Percentiles rank a stretch among this genome's conserved stretches.
phyloP scores from a whole-genome alignment of 1,139 yeast genomes.

The Suhomyces bokatorum region DNA sequence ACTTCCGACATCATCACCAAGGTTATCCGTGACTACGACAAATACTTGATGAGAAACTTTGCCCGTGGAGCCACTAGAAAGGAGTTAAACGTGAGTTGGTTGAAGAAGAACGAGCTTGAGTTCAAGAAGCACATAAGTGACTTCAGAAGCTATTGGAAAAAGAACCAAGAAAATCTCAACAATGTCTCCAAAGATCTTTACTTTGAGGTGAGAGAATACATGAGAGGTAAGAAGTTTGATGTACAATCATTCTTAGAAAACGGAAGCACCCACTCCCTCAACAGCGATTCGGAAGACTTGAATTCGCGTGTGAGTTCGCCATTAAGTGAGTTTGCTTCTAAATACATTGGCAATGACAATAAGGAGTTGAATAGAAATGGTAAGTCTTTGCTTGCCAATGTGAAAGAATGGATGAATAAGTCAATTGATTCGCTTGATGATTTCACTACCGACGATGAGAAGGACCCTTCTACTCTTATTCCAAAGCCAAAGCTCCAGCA shows the following conservation, averaged over 20 bases:
- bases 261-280: conserved; percentile 16
- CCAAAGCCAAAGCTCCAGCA: conserved; percentile 8
- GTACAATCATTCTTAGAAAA: conserved; percentile 33
- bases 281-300: conserved; percentile 35
- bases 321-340: conserved; percentile 60
- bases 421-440: conserved; percentile 27
- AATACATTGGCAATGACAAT: conserved; percentile 57
- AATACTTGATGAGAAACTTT: conserved; percentile 92
- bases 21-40: conserved; percentile 92
- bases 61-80: conserved; percentile 97
- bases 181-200: conserved; percentile 79
- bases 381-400: conserved; percentile 56
- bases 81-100: conserved; percentile 94
- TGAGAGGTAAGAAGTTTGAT: conserved; percentile 55
- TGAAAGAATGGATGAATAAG: conserved; percentile 64
- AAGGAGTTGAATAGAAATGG: conserved; percentile 37
- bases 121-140: conserved; percentile 86
- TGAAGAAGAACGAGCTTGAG: conserved; percentile 93
- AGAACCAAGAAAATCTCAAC: conserved; percentile 67
- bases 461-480: conserved; percentile 10
- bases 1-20: conserved; percentile 95
- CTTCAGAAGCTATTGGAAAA: conserved; percentile 81
- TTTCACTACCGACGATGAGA: conserved; percentile 16
- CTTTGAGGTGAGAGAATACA: conserved; percentile 76
- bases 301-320: conserved; percentile 46